Evolutionary conservation across 2,329 filamentous ascomycete species (phyloP).

Genomic region (Alternaria ethzedia): DNA sequence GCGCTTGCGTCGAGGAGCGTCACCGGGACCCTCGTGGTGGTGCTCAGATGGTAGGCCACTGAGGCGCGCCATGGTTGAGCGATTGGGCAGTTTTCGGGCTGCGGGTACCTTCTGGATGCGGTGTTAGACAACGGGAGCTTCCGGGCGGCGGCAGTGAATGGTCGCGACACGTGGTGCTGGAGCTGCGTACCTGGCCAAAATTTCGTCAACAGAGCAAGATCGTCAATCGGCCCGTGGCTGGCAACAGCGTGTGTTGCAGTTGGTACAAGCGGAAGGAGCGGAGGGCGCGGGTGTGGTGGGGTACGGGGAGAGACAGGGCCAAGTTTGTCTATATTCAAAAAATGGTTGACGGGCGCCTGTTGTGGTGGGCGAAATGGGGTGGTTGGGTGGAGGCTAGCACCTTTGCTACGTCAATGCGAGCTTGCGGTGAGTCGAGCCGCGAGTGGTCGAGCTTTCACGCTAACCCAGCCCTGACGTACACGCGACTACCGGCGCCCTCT

Average conservation of each 20-base stretch:
- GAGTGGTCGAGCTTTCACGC: conserved; percentile 1
- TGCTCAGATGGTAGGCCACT: conserved; percentile 45
- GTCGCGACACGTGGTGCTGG: conserved; percentile 2
- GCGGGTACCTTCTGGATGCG: neutral
- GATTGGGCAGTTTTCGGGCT: neutral
- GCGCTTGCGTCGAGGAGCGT: conserved; percentile 41
- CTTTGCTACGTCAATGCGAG: conserved; percentile 18
- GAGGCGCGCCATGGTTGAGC: conserved; percentile 40
- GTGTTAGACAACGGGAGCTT: neutral
- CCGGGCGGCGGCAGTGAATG: neutral
- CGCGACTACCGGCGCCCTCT: conserved; percentile 22
- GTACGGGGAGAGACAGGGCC: conserved; percentile 6
- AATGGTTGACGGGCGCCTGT: conserved; percentile 3
- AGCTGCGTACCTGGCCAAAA: conserved; percentile 14
- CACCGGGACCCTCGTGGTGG: conserved; percentile 44
- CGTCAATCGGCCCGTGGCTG: conserved; percentile 15
- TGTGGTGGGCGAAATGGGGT: conserved; percentile 17
- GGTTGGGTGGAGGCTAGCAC: conserved; percentile 15
- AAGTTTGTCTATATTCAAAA: conserved; percentile 1
- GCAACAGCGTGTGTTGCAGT: neutral
- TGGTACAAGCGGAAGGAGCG: neutral
- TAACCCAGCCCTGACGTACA: conserved; percentile 33
- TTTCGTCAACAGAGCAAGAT: conserved; percentile 4
- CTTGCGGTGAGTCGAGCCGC: conserved; percentile 10
- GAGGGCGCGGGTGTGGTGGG: conserved; percentile 3